Evolutionary conservation across 2,329 filamentous ascomycete genomes (phyloP), one percentile per base, ranked within the genome.

Genomic region (Botrytis hyacinthi): DNA sequence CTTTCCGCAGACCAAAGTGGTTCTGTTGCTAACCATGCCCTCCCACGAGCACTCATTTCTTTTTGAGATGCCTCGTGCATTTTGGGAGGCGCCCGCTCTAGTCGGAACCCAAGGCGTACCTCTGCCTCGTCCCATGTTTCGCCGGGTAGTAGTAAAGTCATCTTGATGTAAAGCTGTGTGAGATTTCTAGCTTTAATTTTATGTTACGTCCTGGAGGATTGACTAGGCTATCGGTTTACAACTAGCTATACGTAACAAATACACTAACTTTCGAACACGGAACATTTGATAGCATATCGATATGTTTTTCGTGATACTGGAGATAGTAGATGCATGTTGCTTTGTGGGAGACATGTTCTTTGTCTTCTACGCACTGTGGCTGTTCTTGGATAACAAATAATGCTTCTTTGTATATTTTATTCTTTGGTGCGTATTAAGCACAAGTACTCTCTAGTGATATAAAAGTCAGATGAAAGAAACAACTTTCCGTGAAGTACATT

Each of bases 301-400:
- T 40, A 29, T 1, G 22, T 40, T 29, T 8, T 54, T 2, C 1
- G 26, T 37, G 1, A 3, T 14, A 20, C 26, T 40, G 26, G n/a
- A 18, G 9, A 29, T 18, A 5, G 26, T 54, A 1, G n/a, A 29
- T 67, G 4, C 37, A 54, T 54, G 14, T 12, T 54, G 65, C 46
- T 68, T 68, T 68, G 65, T 57, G 35, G 48, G 5, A 57, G 10
- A 29, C 7, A 42, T 57, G 1, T 68, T 2, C 65, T 68, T 68
- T 68, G 65, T 68, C 22, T 22, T n/a, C 3, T 8, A 2, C 57
- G 5, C 22, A 29, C 4, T 2, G 26, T 57, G 65, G 48, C 65
- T 68, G 65, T 68, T 68, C 48, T 68, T 29, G 65, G 65, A 68
- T 67, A 54, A 37, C 12, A 29, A 29, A 54, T 54, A 54, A 54